Conservation (phyloP, 2,329 filamentous ascomycete species). For the Cytospora chrysosperma region DNA sequence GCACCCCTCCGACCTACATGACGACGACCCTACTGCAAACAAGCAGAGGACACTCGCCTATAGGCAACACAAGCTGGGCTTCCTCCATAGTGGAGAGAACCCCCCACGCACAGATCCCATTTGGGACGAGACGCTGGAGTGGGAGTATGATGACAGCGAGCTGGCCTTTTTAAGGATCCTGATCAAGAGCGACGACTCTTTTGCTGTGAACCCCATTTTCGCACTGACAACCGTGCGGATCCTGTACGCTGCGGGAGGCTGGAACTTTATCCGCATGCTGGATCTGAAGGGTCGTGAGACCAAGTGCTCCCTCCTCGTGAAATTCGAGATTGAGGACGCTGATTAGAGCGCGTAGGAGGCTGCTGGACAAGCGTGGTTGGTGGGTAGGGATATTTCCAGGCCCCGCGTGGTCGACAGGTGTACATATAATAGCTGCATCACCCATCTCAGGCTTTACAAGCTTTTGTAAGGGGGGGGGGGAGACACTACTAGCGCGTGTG, state of each 20-base stretch:
- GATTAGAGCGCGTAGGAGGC: slow-evolving; percentile 3
- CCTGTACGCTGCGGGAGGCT: slow-evolving; percentile 54
- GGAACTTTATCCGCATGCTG: slow-evolving; percentile 64
- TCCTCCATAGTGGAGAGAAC: slow-evolving; percentile 58
- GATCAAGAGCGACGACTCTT: slow-evolving; percentile 66
- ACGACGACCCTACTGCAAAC: slow-evolving; percentile 37
- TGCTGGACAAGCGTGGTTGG: not conserved
- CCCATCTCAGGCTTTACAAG: not conserved
- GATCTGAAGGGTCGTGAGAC: slow-evolving; percentile 66
- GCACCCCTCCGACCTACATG: slow-evolving; percentile 52
- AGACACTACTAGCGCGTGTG: not conserved
- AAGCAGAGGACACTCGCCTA: slow-evolving; percentile 64
- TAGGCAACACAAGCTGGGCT: slow-evolving; percentile 52
- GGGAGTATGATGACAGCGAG: slow-evolving; percentile 68
- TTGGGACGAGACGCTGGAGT: slow-evolving; percentile 66
- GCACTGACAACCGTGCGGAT: slow-evolving; percentile 61
- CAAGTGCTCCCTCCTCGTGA: slow-evolving; percentile 59
- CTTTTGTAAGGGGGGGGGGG: not conserved
- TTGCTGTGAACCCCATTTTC: slow-evolving; percentile 60
- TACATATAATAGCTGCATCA: not conserved
- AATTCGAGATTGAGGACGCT: slow-evolving; percentile 54
- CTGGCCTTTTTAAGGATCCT: slow-evolving; percentile 63
- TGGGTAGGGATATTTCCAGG: not conserved
- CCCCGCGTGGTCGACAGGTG: not conserved
- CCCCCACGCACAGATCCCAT: slow-evolving; percentile 59